phyloP scores from a whole-genome alignment of 352 stramenopile genomes.

The Blastocystis sp. region DNA sequence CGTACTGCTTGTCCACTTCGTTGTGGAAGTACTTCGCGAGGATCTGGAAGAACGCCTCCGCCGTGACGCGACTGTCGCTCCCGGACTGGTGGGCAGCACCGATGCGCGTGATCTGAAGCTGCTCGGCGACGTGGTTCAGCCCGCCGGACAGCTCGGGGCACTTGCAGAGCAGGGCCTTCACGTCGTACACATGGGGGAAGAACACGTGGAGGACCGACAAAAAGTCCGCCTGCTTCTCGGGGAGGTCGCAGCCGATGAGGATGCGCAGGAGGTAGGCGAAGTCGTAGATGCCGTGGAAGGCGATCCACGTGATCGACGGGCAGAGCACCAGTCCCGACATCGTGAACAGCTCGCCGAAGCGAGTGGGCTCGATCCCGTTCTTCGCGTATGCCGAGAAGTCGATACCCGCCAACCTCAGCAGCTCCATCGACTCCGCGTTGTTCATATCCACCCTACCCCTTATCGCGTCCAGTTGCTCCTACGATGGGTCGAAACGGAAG shows the following conservation, averaged over 20 bases:
- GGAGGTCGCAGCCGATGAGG: slow-evolving; percentile 55
- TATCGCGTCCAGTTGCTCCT: neutral
- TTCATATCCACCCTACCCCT: slow-evolving; percentile 40
- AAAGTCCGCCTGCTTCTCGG: slow-evolving; percentile 29
- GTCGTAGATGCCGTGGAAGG: slow-evolving; percentile 64
- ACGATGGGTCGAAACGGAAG: slow-evolving; percentile 63
- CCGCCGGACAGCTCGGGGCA: slow-evolving; percentile 23
- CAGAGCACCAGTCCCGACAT: slow-evolving; percentile 66
- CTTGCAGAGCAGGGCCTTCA: slow-evolving; percentile 31
- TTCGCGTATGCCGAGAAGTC: slow-evolving; percentile 28
- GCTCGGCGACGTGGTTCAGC: slow-evolving; percentile 46
- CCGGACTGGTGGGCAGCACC: slow-evolving; percentile 60
- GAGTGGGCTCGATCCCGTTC: slow-evolving; percentile 34
- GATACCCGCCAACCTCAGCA: slow-evolving; percentile 39
- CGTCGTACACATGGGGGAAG: slow-evolving; percentile 66
- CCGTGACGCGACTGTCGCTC: slow-evolving; percentile 63
- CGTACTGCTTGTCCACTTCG: neutral
- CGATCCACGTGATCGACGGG: slow-evolving; percentile 56
- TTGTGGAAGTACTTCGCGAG: slow-evolving; percentile 21
- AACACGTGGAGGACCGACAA: slow-evolving; percentile 13
- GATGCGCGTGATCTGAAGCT: slow-evolving; percentile 18
- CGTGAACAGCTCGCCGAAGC: slow-evolving; percentile 65
- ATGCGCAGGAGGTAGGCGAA: slow-evolving; percentile 61
- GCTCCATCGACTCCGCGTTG: slow-evolving; percentile 65
- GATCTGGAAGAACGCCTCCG: slow-evolving; percentile 43